Evolutionary conservation across 108 stramenopile genomes (phyloP), one percentile per base, ranked within the genome.

Genomic region (Pinguiococcus pyrenoidosus): DNA sequence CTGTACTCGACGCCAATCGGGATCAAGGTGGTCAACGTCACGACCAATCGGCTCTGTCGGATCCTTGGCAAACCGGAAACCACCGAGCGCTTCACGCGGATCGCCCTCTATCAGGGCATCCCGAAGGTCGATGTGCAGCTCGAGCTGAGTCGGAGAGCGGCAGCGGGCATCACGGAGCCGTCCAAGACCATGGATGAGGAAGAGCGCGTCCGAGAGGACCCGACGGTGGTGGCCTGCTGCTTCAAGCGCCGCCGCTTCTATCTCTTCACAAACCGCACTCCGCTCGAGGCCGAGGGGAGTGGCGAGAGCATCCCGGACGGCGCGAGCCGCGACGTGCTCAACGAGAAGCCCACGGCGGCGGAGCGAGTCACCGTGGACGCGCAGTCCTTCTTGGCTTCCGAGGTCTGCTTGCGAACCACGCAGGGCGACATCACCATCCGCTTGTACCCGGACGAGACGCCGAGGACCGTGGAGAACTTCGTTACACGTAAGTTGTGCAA

Each of bases 391-490:
- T 54, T 81, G n/a, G 71, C 59, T 14, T 60, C 39, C 2, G 69
- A 64, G 44, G 96, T 92, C 17, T 82, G 88, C 28, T 40, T 99
- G 4, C 85, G 89, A 29, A 99, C 96, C 7, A 87, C 86, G 4
- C 78, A 88, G 77, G 96, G 96, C 13, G 96, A 99, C 61, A 82
- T 99, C 49, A 74, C 76, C 37, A 66, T 92, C 50, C 76, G 81
- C 51, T 59, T 99, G 8, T 90, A 89, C 57, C 22, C 51, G 0
- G 67, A 74, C 20, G 87, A 88, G 54, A 77, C 78, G 17, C 92
- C 93, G 7, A 74, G 73, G 51, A 90, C 93, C 14, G 72, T 96
- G 25, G 89, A 96, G 56, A 99, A 99, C 51, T 99, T 99, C 54
- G 62, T 66, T 32, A 80, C 79, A n/a, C n/a, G n/a, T n/a, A n/a